phyloP scores from a whole-genome alignment of 371 early-diverging fungal genomes.

The Mortierella sp. region DNA sequence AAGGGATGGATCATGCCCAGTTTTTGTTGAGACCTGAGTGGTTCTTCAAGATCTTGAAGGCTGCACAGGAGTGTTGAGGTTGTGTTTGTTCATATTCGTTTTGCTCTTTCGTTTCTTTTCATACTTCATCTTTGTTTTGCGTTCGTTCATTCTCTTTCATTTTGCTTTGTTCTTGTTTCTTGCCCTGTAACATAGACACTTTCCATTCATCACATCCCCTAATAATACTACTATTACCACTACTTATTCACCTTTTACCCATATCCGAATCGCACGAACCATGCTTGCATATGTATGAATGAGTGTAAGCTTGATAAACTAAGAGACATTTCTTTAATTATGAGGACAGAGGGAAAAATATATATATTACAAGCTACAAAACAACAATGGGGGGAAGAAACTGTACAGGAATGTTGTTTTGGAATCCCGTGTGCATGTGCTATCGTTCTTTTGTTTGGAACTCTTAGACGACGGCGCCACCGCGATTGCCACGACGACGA shows the following conservation, averaged over 20 bases:
- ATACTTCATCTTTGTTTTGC: background rate
- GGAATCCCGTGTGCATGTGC: background rate
- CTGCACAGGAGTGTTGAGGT: slow-evolving; percentile 41
- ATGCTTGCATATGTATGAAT: no score
- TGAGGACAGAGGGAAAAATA: background rate
- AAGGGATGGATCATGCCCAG: slow-evolving; percentile 68
- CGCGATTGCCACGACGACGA: slow-evolving; percentile 18
- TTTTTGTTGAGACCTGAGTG: slow-evolving; percentile 63
- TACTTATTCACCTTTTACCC: background rate
- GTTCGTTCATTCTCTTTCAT: background rate
- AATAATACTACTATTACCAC: background rate
- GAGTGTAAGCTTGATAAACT: no score
- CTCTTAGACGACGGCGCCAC: slow-evolving; percentile 23
- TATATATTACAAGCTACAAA: slow-evolving; percentile 5
- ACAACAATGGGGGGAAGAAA: no score
- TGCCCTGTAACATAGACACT: background rate
- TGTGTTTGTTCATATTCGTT: background rate
- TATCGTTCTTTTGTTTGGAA: background rate
- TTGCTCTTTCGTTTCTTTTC: background rate
- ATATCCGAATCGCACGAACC: no score
- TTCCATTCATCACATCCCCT: background rate
- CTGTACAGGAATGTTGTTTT: background rate
- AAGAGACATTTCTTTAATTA: background rate
- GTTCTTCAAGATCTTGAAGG: slow-evolving; percentile 53
- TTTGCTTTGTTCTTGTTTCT: background rate